phyloP scores from a whole-genome alignment of 805 yeast genomes.

The Candida multigemmis region DNA sequence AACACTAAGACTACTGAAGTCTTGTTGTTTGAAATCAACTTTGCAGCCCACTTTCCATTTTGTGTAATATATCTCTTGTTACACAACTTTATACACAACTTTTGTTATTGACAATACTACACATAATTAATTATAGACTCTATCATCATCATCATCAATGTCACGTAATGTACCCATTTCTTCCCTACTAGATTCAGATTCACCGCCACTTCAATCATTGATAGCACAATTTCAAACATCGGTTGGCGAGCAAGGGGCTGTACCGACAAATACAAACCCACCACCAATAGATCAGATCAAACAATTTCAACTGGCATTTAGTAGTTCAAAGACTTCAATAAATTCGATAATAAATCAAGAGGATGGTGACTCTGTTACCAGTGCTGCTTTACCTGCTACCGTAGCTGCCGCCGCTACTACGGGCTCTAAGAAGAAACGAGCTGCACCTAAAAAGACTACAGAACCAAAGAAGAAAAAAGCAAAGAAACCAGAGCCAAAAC shows the following conservation, averaged over 20 bases:
- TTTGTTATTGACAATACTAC: too few species aligned
- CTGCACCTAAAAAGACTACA: slow-evolving; percentile 6
- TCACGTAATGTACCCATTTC: slow-evolving; percentile 25
- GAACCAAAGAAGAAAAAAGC: slow-evolving; percentile 5
- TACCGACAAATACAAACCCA: slow-evolving; percentile 1
- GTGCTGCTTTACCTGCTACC: slow-evolving; percentile 1
- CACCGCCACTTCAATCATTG: slow-evolving; percentile 8
- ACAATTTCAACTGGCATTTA: slow-evolving; percentile 22
- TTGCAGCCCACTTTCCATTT: too few species aligned
- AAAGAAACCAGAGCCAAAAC: slow-evolving; percentile 6
- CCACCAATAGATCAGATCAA: slow-evolving; percentile 14
- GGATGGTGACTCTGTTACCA: slow-evolving; percentile 4
- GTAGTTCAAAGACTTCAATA: slow-evolving; percentile 31
- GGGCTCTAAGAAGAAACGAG: slow-evolving; percentile 8
- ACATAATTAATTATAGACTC: too few species aligned
- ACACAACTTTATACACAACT: too few species aligned
- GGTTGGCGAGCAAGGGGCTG: slow-evolving; percentile 9
- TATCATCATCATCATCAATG: too few species aligned
- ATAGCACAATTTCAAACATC: slow-evolving; percentile 25
- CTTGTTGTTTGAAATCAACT: too few species aligned
- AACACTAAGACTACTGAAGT: too few species aligned
- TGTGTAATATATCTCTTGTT: too few species aligned
- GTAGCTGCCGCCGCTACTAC: slow-evolving; percentile 1
- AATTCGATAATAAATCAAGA: slow-evolving; percentile 31
- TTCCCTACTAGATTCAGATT: slow-evolving; percentile 15